Base-by-base conservation (phyloP, 164 flowering plant species). In the Euptelea pleiosperma region DNA sequence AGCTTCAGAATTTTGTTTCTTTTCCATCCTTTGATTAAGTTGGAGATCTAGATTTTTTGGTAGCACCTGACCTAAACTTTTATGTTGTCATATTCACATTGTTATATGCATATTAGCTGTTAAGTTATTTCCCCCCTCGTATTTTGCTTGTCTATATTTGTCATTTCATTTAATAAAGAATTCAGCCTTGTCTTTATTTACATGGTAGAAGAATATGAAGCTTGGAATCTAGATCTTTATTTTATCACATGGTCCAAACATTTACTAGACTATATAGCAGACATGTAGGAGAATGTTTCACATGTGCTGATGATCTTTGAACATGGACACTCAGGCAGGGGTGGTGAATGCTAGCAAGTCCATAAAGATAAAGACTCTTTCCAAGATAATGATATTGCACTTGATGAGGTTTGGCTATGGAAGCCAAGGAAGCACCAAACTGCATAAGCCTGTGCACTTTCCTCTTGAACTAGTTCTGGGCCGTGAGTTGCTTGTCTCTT, bases 331-430 rank as follows among this genome's bases (percentile, higher is more conserved):
- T 57, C 70, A 73, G 76, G 70, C 64, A 31, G 76, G 65, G 9
- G 41, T 36, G 25, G 99, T 88, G 58, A 71, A 74, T 72, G 99
- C 99, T 24, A 89, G 80, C 64, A 94, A 91, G 64, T 81, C 91
- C 34, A 66, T 87, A 6, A 75, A 84, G 74, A 88, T 94, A 63
- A 86, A 85, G 60, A 68, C 67, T n/a, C 89, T 84, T 45, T 79
- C 99, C 50, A 81, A 82, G 80, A 76, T 94, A 51, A 73, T 94
- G 99, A 84, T 94, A 61, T 58, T 94, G 77, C 99, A 94, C 70
- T 70, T 94, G 61, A 94, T 80, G 96, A 89, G 99, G n/a, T 94
- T 94, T 70, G 60, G 87, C 60, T 94, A 86, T 76, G 95, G 93
- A 64, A 81, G 75, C 73, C 76, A 78, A 57, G 99, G 99, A 52